Base-by-base conservation (phyloP, 352 stramenopile species). In the Phytophthora nicotianae region DNA sequence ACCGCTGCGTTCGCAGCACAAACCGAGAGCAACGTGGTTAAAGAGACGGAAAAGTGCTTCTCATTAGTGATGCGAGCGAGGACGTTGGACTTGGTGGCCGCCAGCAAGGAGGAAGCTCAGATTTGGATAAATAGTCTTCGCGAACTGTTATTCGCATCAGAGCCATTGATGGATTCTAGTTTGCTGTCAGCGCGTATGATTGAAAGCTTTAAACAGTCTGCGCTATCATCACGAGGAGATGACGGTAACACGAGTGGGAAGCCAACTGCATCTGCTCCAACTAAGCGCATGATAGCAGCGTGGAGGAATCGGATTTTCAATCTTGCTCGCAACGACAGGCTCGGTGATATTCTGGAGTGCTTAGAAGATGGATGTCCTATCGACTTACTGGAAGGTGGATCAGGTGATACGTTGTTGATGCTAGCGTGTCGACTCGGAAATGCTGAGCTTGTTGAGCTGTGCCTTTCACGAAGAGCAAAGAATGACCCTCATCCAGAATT, bases 401-500 rank as follows among this genome's bases (percentile, higher is more conserved):
- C 69, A 3, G 87, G 87, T 1, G 87, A 95, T 70, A 94, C 85
- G 10, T 52, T 94, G 9, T 72, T 95, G 16, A 86, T 95, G 66
- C 59, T 92, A n/a, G 87, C 87, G 0, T 95, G 87, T 27, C 68
- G 83, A 26, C 24, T 74, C 9, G 85, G 85, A 9, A 68, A 91
- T 26, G 74, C 77, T n/a, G 54, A 72, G 4, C 24, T 95, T 0
- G 81, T 95, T 4, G 80, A 93, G 45, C 40, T 95, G 1, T 94
- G 85, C 19, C 68, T 95, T 5, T 75, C 70, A 3, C 85, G 86
- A 75, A 71, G 81, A 41, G 87, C 87, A 1, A 94, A 93, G 64
- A 95, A 95, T 56, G 87, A 95, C 20, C 87, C 87, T 16, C 87
- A 95, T 26, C 87, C 87, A 2, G 86, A 92, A 47, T 95, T 94